Evolutionary conservation across 2,329 filamentous ascomycete genomes (phyloP).

Genomic region (Claviceps capensis): DNA sequence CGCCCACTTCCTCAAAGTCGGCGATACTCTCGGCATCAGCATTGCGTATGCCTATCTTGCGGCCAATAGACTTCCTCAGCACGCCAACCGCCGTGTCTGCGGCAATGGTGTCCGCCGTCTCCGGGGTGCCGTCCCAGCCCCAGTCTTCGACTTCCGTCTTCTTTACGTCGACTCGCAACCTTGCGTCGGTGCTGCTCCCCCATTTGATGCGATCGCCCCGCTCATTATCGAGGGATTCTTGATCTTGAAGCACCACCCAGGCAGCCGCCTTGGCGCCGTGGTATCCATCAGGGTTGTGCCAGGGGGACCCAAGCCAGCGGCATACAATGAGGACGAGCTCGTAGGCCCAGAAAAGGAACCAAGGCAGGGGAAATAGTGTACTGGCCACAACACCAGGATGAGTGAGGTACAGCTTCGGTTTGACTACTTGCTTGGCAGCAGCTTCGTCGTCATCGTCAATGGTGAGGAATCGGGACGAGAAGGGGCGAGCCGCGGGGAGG

Average conservation of each 20-base stretch:
- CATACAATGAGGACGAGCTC: conserved; percentile 52
- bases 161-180: conserved; percentile 47
- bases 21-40: conserved; percentile 46
- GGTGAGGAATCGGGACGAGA: conserved; percentile 43
- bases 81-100: conserved; percentile 31
- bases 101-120: conserved; percentile 26
- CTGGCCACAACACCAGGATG: conserved; percentile 85
- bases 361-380: conserved; percentile 61
- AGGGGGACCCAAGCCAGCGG: conserved; percentile 71
- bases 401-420: conserved; percentile 57
- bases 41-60: conserved; percentile 44
- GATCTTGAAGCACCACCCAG: conserved; percentile 61
- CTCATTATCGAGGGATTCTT: conserved; percentile 44
- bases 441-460: conserved; percentile 10
- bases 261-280: conserved; percentile 61
- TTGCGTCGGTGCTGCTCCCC: conserved; percentile 57
- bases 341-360: conserved; percentile 58
- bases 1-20: conserved; percentile 49
- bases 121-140: conserved; percentile 55
- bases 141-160: conserved; percentile 78
- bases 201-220: conserved; percentile 56
- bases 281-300: conserved; percentile 72
- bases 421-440: conserved; percentile 7
- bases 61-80: conserved; percentile 38
- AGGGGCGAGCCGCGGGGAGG: conserved; percentile 47